Evolutionary conservation across 495 filamentous ascomycete species (phyloP).

Genomic region (Penicillium soppii): DNA sequence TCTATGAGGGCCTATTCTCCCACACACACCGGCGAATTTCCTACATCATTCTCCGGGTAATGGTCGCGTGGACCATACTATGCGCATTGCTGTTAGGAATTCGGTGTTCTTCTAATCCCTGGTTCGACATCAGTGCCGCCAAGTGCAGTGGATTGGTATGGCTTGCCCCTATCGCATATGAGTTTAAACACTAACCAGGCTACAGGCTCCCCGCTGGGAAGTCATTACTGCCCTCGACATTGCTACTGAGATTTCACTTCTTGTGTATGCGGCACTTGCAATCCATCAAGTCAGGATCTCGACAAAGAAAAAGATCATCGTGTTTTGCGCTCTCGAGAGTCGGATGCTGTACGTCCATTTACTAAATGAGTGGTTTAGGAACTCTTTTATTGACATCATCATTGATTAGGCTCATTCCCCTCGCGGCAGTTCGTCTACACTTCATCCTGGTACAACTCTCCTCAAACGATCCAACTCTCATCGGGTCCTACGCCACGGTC

Average conservation of each 20-base stretch:
- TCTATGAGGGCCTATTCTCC: constrained; percentile 15
- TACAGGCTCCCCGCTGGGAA: constrained; percentile 27
- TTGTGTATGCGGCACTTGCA: constrained; percentile 15
- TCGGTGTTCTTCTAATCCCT: constrained; percentile 10
- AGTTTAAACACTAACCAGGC: background rate
- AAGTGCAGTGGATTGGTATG: constrained; percentile 16
- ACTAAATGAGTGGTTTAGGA: background rate
- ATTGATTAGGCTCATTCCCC: constrained; percentile 24
- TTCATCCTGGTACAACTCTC: constrained; percentile 19
- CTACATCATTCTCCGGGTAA: constrained; percentile 8
- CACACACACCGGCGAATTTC: constrained; percentile 1
- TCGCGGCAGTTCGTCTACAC: constrained; percentile 22
- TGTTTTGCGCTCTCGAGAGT: constrained; percentile 21
- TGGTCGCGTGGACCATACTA: constrained; percentile 11
- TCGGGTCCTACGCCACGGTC: constrained; percentile 25
- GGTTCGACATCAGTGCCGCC: constrained; percentile 4
- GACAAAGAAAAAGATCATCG: constrained; percentile 12
- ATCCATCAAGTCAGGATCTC: constrained; percentile 21
- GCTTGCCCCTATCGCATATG: too few species aligned
- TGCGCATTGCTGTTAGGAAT: constrained; percentile 15
- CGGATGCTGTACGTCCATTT: constrained; percentile 13
- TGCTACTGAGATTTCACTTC: constrained; percentile 19
- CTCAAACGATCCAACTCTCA: constrained; percentile 19
- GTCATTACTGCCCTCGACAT: constrained; percentile 26
- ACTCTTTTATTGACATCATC: background rate